A percentile compares a stretch with the other conserved stretches of the same genome.
phyloP scores from a whole-genome alignment of 306 rosid species.

The Hylodesmum podocarpum region DNA sequence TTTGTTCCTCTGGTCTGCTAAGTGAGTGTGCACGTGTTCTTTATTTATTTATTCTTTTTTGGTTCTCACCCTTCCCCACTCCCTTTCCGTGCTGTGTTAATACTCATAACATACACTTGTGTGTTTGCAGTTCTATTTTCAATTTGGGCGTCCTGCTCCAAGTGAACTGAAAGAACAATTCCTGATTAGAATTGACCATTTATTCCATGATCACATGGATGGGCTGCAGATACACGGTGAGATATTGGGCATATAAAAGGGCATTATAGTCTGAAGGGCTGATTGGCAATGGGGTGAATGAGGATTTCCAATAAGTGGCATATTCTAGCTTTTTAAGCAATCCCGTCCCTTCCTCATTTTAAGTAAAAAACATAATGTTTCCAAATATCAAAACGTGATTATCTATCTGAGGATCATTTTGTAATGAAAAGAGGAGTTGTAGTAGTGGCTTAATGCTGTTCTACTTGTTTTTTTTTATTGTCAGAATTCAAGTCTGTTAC shows the following conservation, averaged over 20 bases:
- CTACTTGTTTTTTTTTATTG: slow-evolving; percentile 42
- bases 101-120: slow-evolving; percentile 25
- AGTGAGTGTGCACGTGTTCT: neutral
- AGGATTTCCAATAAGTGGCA: slow-evolving; percentile 4
- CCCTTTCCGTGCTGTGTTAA: slow-evolving; percentile 8
- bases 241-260: slow-evolving; percentile 36
- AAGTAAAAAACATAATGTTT: slow-evolving; percentile 22
- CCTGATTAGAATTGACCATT: slow-evolving; percentile 59
- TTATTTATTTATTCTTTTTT: neutral
- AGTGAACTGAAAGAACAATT: slow-evolving; percentile 81
- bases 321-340: slow-evolving; percentile 26
- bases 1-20: slow-evolving; percentile 19
- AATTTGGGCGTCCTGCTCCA: slow-evolving; percentile 84
- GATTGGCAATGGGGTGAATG: slow-evolving; percentile 15
- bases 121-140: slow-evolving; percentile 89
- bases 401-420: neutral
- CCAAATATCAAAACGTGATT: slow-evolving; percentile 6
- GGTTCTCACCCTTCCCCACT: neutral
- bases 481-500: slow-evolving; percentile 82
- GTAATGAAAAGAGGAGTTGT: neutral
- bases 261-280: slow-evolving; percentile 17
- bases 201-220: slow-evolving; percentile 68
- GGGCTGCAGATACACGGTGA: slow-evolving; percentile 91
- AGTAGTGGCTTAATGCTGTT: slow-evolving; percentile 24
- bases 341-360: neutral